Base-by-base conservation (phyloP, 345 rosid genomes). In the Jatropha curcas region DNA sequence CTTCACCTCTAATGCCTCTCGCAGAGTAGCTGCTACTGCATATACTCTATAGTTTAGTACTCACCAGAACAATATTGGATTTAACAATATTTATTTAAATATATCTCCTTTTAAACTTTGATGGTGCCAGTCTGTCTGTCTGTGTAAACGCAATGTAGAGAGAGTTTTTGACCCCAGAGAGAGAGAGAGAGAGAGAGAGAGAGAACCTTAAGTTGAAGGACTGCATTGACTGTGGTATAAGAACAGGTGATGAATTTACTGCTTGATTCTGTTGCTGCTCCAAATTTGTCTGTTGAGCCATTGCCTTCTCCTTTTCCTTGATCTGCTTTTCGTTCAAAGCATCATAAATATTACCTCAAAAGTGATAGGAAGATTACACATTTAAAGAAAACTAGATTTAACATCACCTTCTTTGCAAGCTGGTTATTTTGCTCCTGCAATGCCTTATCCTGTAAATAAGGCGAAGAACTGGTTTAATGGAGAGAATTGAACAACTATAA, bases 321-420 rank as follows among this genome's bases (percentile, higher is more conserved):
- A 94, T 80, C 98, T 94, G 74, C 5, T 67, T 73, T 68, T 27
- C 57, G 28, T 34, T 65, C 53, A 45, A 55, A 57, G 33, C 30
- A 63, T 34, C 22, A 61, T 5, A 28, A 0, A 7, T n/a, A 48
- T 17, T n/a, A n/a, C n/a, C n/a, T n/a, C n/a, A n/a, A 14, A 4
- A 4, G 17, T 48, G 4, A 48, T 48, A 48, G n/a, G 53, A 16
- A 17, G 53, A 48, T 3, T 31, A 33, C 39, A 50, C 5, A 73
- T 58, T 48, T 33, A 17, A 60, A 51, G 61, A 61, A 19, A 20
- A 7, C n/a, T 30, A 48, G 31, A 75, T 41, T 9, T 7, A 64
- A 43, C 45, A 63, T 78, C 46, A 94, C 98, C 98, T 92, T 86
- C 81, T 86, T 88, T 6, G 84, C 82, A 45, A 93, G 95, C 68